A percentile compares a stretch with the other conserved stretches of the same genome.
Conservation (phyloP, 306 rosid species). For the Bauhinia variegata region DNA sequence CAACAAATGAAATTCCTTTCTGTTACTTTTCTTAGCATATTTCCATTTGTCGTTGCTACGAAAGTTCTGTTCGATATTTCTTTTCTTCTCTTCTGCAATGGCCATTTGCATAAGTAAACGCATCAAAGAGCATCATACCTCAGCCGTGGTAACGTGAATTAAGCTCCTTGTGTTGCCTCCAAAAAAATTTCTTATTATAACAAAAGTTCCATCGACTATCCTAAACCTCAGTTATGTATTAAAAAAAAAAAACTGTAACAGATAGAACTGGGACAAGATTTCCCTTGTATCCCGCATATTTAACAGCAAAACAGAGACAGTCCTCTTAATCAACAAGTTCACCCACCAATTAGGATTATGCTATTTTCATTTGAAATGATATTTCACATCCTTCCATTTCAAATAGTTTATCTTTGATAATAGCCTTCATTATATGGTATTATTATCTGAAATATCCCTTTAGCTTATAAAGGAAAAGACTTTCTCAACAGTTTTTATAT, state of each 20-base stretch:
- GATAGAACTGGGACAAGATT: neutral
- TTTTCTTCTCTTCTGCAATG: conserved; percentile 2
- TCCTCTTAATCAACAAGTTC: neutral
- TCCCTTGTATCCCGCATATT: neutral
- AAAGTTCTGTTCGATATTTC: neutral
- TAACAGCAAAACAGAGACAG: neutral
- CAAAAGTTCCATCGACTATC: neutral
- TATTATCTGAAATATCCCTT: neutral
- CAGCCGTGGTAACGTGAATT: too few species aligned
- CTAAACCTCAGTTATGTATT: neutral
- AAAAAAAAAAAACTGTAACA: neutral
- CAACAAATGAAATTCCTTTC: neutral
- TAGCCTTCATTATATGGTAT: neutral
- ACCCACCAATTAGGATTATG: neutral
- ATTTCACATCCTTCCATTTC: neutral
- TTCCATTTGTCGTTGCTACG: neutral
- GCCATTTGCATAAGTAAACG: conserved; percentile 18
- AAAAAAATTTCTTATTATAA: conserved; percentile 7
- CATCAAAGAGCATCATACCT: too few species aligned
- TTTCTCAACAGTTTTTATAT: neutral
- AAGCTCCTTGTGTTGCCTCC: neutral
- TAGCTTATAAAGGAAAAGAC: neutral
- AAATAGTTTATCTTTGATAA: conserved; percentile 11
- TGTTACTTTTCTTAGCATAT: neutral
- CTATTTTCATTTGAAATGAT: neutral